Percentiles rank a stretch among this genome's conserved stretches.
Conservation (phyloP, 129 eudicot genomes). For the Centrapalus pauciflorus region DNA sequence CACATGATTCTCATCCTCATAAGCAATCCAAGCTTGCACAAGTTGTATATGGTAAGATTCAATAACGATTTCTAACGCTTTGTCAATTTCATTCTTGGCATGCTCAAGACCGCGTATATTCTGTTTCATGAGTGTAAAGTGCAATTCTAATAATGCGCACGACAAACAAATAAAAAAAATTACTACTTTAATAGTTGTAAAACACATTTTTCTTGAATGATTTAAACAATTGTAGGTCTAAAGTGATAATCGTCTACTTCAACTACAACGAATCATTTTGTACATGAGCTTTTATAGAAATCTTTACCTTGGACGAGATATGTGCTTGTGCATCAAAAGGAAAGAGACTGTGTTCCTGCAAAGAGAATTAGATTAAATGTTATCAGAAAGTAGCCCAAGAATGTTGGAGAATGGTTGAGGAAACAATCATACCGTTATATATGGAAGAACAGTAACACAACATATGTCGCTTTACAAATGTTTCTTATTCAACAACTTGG, state of each 20-base stretch:
- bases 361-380: not conserved
- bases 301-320: slow-evolving; percentile 1
- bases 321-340: not conserved
- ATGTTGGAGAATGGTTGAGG: too few relatives aligned
- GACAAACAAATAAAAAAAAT: not conserved
- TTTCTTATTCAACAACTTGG: too few relatives aligned
- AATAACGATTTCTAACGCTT: not conserved
- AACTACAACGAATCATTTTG: not conserved
- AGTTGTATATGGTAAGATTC: not conserved
- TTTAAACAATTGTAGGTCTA: not conserved
- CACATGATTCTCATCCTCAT: not conserved
- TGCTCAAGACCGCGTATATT: not conserved
- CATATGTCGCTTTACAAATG: too few relatives aligned
- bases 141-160: not conserved
- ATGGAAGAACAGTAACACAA: not conserved
- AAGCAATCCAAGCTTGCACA: slow-evolving; percentile 10
- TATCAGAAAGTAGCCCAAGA: not conserved
- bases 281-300: not conserved
- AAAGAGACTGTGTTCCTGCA: slow-evolving; percentile 3
- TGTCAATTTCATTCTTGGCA: not conserved
- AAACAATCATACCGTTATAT: too few relatives aligned
- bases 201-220: not conserved
- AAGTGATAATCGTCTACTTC: not conserved
- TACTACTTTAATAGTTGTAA: not conserved
- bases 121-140: not conserved